These are phyloP conservation scores for Oenanthe javanica DNA, from an alignment of 140 eudicot genomes.

Conservation along the genomic window DNA sequence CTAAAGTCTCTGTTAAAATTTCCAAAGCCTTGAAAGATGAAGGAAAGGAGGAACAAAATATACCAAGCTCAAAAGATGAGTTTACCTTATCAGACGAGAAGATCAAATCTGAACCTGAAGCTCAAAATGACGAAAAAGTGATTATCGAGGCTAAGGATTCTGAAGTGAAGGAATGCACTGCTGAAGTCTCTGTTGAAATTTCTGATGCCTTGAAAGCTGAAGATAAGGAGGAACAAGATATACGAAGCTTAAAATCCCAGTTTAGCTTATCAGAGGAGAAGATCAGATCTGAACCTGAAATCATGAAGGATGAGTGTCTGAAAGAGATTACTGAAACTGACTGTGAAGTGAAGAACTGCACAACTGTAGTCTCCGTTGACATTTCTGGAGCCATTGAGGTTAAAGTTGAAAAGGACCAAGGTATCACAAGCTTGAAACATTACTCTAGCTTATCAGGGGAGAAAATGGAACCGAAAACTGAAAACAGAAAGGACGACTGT, in stretches of 20 bases:
- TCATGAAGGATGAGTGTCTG: slow-evolving; percentile 18
- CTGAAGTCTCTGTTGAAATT: slow-evolving; percentile 27
- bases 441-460: slow-evolving; percentile 33
- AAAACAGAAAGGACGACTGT: slow-evolving; percentile 31
- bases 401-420: slow-evolving; percentile 22
- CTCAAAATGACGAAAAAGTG: slow-evolving; percentile 22
- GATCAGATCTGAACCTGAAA: slow-evolving; percentile 28
- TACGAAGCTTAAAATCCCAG: slow-evolving; percentile 15
- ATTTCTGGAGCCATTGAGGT: slow-evolving; percentile 23
- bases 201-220: slow-evolving; percentile 22
- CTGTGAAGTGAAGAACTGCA: slow-evolving; percentile 50
- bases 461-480: slow-evolving; percentile 29
- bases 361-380: slow-evolving; percentile 28
- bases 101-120: slow-evolving; percentile 26
- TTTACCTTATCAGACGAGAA: slow-evolving; percentile 32
- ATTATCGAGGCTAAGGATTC: slow-evolving; percentile 33
- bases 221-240: slow-evolving; percentile 17
- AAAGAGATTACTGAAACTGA: slow-evolving; percentile 35
- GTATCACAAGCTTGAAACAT: slow-evolving; percentile 11
- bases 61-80: slow-evolving; percentile 18
- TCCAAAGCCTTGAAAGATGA: slow-evolving; percentile 23
- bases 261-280: slow-evolving; percentile 34
- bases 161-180: slow-evolving; percentile 48
- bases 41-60: slow-evolving; percentile 16
- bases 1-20: slow-evolving; percentile 29